Evolutionary conservation across 257 asterid genomes (phyloP).

Genomic region (Gentiana dahurica): DNA sequence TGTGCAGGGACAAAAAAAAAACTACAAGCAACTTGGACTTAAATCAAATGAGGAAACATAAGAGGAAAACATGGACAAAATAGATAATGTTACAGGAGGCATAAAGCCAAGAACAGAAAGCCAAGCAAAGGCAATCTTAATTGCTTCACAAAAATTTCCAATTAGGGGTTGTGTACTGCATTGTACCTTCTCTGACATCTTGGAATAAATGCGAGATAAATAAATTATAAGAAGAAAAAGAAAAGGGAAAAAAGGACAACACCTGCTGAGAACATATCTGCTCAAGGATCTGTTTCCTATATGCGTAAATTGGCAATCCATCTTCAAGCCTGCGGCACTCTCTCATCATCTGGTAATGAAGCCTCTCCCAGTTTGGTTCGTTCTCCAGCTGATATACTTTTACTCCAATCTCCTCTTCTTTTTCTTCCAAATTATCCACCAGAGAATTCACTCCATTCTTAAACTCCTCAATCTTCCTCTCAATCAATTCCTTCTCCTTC

Average conservation of each 20-base stretch:
- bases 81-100: too few relatives aligned
- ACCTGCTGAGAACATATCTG: slow-evolving; percentile 65
- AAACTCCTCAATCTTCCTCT: slow-evolving; percentile 53
- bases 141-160: too few relatives aligned
- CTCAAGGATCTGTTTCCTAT: slow-evolving; percentile 36
- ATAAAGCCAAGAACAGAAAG: too few relatives aligned
- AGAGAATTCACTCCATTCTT: slow-evolving; percentile 39
- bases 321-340: slow-evolving; percentile 72
- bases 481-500: slow-evolving; percentile 40
- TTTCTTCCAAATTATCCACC: slow-evolving; percentile 35
- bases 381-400: slow-evolving; percentile 30
- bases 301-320: slow-evolving; percentile 75
- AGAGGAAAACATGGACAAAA: too few relatives aligned
- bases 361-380: slow-evolving; percentile 45
- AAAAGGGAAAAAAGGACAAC: slow-evolving; percentile 1
- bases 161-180: too few relatives aligned
- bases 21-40: too few relatives aligned
- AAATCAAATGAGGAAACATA: too few relatives aligned
- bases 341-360: slow-evolving; percentile 54
- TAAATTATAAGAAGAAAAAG: neutral
- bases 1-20: too few relatives aligned
- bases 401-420: slow-evolving; percentile 7
- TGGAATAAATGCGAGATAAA: too few relatives aligned
- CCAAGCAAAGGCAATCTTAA: too few relatives aligned
- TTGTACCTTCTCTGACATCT: too few relatives aligned